Base-by-base conservation (phyloP, 768 basidiomycete genomes). In the Leccinum arenicola region DNA sequence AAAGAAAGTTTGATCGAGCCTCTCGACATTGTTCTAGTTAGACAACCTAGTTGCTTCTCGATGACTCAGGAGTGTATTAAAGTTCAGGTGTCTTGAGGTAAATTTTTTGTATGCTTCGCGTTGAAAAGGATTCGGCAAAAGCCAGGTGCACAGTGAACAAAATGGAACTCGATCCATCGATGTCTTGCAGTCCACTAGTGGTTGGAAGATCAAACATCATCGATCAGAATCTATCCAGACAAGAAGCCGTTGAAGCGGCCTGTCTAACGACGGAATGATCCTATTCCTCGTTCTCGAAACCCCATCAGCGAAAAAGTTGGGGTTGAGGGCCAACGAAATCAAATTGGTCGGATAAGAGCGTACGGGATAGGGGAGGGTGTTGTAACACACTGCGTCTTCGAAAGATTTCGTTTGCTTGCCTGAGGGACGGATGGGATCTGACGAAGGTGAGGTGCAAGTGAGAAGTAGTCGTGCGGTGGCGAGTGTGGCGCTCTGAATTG, bases 51-150 rank as follows among this genome's bases (percentile, higher is more conserved):
- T 50, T 21, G 8, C 40, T 59, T 49, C 72, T 87, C 81, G 56
- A 86, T 74, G 61, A 85, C 74, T 88, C 85, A 4, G 80, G 82
- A 72, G 84, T 82, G 1, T 82, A 85, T 56, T 79, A 72, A 21
- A 17, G 54, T 81, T 78, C 66, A 85, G 84, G 36, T 83, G 82
- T 86, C 35, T 78, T 74, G 59, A 82, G 85, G 70, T 82, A 84
- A 62, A 78, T 82, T 53, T 74, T 66, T 61, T 81, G 69, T 0
- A 83, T 78, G 64, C 84, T 83, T 56, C n/a, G 40, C n/a, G 40
- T 43, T 43, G n/a, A n/a, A 19, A 43, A 11, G 19, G 43, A 81
- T 65, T 82, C 84, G 59, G 74, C 71, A 5, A 78, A 77, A 6
- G 85, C 83, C 73, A 79, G 77, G 57, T 77, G 78, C 56, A 74